Conservation (phyloP, 164 flowering plant genomes). For the Liquidambar formosana region DNA sequence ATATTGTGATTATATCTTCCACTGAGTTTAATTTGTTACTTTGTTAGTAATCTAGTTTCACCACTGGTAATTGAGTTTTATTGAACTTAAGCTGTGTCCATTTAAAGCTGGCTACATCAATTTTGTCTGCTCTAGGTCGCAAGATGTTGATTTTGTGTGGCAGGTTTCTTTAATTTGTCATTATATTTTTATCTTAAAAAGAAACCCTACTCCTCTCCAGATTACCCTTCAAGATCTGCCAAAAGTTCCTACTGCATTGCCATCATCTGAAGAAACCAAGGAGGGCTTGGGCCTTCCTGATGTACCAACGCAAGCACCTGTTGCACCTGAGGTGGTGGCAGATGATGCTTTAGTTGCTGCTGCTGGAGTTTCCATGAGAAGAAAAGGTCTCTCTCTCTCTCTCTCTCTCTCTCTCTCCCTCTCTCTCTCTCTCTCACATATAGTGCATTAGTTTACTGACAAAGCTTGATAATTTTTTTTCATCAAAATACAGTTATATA, state of each 20-base stretch:
- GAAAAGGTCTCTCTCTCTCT: constrained; percentile 59
- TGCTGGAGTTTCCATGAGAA: constrained; percentile 29
- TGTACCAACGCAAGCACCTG: constrained; percentile 82
- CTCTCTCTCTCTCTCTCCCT: too few species aligned
- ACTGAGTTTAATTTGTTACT: too few species aligned
- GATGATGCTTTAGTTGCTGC: constrained; percentile 28
- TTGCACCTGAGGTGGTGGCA: constrained; percentile 28
- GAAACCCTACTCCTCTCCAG: constrained; percentile 28
- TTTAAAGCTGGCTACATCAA: too few species aligned
- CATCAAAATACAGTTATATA: constrained; percentile 47
- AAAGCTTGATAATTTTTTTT: neutral
- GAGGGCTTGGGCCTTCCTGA: constrained; percentile 76
- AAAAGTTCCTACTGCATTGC: constrained; percentile 48
- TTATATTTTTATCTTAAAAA: too few species aligned
- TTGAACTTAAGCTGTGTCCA: too few species aligned
- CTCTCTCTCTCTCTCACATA: constrained; percentile 1
- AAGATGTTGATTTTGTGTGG: too few species aligned
- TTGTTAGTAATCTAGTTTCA: too few species aligned
- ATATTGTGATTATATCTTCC: too few species aligned
- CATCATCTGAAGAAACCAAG: constrained; percentile 29
- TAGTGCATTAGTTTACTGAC: constrained; percentile 1
- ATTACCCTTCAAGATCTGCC: constrained; percentile 75
- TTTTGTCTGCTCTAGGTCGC: too few species aligned
- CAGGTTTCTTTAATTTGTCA: too few species aligned
- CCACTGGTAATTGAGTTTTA: too few species aligned